Evolutionary conservation across 192 early-diverging fungal species (phyloP).

Genomic region (Linnemannia elongata): DNA sequence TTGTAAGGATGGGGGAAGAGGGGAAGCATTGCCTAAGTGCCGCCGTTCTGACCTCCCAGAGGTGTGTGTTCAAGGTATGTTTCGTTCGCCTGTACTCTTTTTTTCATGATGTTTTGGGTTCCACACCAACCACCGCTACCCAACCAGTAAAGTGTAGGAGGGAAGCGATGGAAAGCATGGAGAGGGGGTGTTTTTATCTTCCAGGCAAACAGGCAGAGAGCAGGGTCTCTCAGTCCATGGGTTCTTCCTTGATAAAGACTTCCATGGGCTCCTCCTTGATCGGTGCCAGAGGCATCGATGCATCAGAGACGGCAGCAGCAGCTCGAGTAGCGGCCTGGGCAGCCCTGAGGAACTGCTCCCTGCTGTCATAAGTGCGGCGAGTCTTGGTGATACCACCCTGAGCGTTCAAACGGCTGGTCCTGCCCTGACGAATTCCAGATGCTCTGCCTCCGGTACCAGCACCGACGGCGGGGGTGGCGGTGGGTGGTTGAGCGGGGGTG

Average conservation of each 20-base stretch:
- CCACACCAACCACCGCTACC: background rate
- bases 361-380: conserved; percentile 37
- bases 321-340: conserved; percentile 11
- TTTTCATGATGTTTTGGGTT: conserved; percentile 33
- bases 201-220: conserved; percentile 10
- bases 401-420: conserved; percentile 37
- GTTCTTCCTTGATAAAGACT: conserved; percentile 49
- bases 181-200: conserved; percentile 24
- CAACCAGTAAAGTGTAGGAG: background rate
- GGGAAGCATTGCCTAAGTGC: background rate
- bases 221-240: conserved; percentile 33
- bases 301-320: background rate
- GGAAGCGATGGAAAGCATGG: background rate
- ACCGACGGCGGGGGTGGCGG: conserved; percentile 22
- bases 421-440: background rate
- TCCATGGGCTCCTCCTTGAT: conserved; percentile 55
- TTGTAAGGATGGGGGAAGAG: background rate
- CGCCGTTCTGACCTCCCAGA: background rate
- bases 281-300: conserved; percentile 28
- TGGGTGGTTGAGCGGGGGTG: conserved; percentile 19
- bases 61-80: background rate
- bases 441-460: background rate
- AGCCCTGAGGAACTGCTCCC: conserved; percentile 18
- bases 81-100: conserved; percentile 44
- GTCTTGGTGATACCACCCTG: conserved; percentile 39